Evolutionary conservation across 176 grass and related monocot species (phyloP), one percentile per base, ranked within the genome.

Genomic region (Hyparrhenia diplandra): DNA sequence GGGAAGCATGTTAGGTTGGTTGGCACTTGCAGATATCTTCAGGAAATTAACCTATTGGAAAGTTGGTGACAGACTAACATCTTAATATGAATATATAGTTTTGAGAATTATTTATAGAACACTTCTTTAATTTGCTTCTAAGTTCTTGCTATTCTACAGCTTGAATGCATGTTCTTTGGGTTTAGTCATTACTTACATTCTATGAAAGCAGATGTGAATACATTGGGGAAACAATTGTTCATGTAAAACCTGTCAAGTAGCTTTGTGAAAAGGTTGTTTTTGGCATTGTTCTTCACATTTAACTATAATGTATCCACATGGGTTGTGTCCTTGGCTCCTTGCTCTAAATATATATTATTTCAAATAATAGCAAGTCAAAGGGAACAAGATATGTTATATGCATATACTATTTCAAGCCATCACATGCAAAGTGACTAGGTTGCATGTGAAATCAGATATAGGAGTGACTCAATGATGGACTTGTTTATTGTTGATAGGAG

Each of bases 391-490:
- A 57, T 78, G n/a, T 5, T 78, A 69, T 68, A 68, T 24, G 10
- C 80, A 82, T 75, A 85, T 82, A 85, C 82, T 59, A 85, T 45
- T 89, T 87, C 28, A 75, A 85, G 66, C 80, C 81, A 32, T 51
- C 51, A 74, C 13, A 74, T 74, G 42, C 59, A 36, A 32, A n/a
- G n/a, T n/a, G n/a, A n/a, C n/a, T n/a, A n/a, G 54, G 40, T 7
- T 75, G 58, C 46, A 27, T 88, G 64, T 58, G 46, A 64, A 42
- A 54, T 39, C 23, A 77, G 32, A 43, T 25, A 65, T 52, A 29
- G 1, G 31, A 74, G n/a, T n/a, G n/a, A n/a, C n/a, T n/a, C n/a
- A n/a, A n/a, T n/a, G n/a, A n/a, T 65, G 59, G 5, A 73, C 10
- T 30, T 74, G 20, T 88, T 78, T 79, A 88, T 73, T 79, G 21